Evolutionary conservation across 805 yeast genomes (phyloP).

Genomic region (Zygosaccharomyces pseudorouxii): DNA sequence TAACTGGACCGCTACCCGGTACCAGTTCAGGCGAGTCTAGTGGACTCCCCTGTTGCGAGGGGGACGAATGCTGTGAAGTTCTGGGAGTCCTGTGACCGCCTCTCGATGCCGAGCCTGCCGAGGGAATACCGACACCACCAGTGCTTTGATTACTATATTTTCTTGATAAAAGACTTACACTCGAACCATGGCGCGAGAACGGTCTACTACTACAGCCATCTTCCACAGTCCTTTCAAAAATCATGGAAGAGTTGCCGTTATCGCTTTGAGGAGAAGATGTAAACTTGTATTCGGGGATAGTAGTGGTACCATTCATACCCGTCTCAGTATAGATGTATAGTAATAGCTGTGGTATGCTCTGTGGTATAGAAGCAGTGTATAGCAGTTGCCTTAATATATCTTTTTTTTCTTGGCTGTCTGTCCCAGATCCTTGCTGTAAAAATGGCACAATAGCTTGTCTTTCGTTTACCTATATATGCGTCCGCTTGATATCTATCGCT

Average conservation of each 20-base stretch:
- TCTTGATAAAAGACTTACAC: slow-evolving; percentile 11
- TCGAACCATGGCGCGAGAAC: slow-evolving; percentile 13
- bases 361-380: background rate
- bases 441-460: too few species aligned
- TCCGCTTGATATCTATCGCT: too few species aligned
- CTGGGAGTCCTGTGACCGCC: slow-evolving; percentile 7
- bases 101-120: background rate
- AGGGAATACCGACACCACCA: background rate
- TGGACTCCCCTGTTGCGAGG: slow-evolving; percentile 22
- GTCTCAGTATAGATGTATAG: too few species aligned
- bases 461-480: too few species aligned
- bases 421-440: too few species aligned
- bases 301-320: background rate
- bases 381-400: too few species aligned
- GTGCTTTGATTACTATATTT: slow-evolving; percentile 11
- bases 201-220: slow-evolving; percentile 39
- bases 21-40: slow-evolving; percentile 10
- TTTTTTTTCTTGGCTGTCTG: too few species aligned
- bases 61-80: slow-evolving; percentile 17
- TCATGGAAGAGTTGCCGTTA: slow-evolving; percentile 38
- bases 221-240: slow-evolving; percentile 65
- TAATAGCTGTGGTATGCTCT: background rate
- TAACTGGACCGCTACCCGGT: slow-evolving; percentile 14
- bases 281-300: slow-evolving; percentile 2
- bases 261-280: slow-evolving; percentile 16